Conservation (phyloP, 108 stramenopile genomes). For the Nannochloropsis granulata region DNA sequence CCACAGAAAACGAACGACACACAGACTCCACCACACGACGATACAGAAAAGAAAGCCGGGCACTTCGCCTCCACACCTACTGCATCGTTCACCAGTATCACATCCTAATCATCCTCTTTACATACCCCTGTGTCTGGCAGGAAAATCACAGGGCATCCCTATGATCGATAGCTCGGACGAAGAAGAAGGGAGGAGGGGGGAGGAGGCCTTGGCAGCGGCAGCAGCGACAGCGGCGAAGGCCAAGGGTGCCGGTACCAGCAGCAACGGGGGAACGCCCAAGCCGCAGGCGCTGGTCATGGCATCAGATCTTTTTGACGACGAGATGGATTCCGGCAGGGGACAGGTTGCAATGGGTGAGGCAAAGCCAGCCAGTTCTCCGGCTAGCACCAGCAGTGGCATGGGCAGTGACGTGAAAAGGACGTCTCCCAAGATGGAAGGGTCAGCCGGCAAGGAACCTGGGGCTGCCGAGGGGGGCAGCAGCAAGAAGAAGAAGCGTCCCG, state of each 20-base stretch:
- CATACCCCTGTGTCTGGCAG: no score
- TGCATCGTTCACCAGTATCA: no score
- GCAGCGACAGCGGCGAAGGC: background rate
- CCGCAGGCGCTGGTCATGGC: background rate
- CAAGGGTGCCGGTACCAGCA: background rate
- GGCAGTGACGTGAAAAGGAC: background rate
- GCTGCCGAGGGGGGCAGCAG: background rate
- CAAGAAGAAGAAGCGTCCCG: background rate
- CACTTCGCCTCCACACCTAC: no score
- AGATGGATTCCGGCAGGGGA: background rate
- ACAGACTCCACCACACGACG: no score
- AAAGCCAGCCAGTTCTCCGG: background rate
- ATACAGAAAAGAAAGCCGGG: no score
- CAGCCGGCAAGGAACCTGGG: background rate
- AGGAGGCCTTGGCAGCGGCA: background rate
- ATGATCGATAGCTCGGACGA: background rate
- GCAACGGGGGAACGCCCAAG: background rate
- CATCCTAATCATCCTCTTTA: no score
- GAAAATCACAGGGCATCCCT: no score
- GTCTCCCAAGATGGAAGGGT: background rate
- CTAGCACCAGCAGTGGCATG: background rate
- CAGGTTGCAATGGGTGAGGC: background rate
- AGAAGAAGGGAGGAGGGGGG: background rate
- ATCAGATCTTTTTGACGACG: background rate
- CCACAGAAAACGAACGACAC: no score